A percentile compares a stretch with the other conserved stretches of the same genome.
phyloP scores from a whole-genome alignment of 1,284 basidiomycete species.

The Gymnopus androsaceus region DNA sequence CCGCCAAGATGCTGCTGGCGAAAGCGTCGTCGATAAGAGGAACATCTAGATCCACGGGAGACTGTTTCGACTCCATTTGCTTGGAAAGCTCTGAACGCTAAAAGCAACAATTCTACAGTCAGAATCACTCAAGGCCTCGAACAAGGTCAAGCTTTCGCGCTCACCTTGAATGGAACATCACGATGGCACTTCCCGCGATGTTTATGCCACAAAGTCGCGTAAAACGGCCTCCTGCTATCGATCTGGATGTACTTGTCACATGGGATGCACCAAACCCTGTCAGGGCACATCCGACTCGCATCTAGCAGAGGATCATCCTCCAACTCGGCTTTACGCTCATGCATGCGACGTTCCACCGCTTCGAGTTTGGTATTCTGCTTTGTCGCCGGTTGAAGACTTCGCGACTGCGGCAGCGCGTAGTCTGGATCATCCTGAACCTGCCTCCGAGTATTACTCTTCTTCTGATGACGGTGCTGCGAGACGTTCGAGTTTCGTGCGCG shows the following conservation, averaged over 20 bases:
- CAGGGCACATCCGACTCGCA: constrained; percentile 6
- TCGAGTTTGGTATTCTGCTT: constrained; percentile 8
- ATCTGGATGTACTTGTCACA: constrained; percentile 11
- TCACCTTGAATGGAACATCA: constrained; percentile 1
- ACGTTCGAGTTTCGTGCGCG: constrained; percentile 4
- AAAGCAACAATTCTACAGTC: neutral
- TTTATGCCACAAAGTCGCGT: constrained; percentile 14
- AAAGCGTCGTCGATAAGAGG: constrained; percentile 5
- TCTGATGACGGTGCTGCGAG: neutral
- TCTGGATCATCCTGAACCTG: neutral
- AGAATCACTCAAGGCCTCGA: neutral
- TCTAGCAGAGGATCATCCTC: constrained; percentile 14
- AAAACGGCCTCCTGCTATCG: constrained; percentile 14
- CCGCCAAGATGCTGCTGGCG: constrained; percentile 3
- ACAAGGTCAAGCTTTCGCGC: too few relatives aligned
- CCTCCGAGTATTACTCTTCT: neutral
- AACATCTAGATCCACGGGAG: neutral
- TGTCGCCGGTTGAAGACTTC: neutral
- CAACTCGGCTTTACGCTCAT: constrained; percentile 11
- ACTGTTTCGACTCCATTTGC: neutral
- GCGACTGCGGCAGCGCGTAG: neutral
- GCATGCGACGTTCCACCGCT: constrained; percentile 10
- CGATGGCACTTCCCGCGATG: constrained; percentile 9
- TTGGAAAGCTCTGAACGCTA: neutral
- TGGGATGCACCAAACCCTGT: constrained; percentile 12